A percentile compares a stretch with the other conserved stretches of the same genome.
Evolutionary conservation across 148 eudicot genomes (phyloP).

Genomic region (Chenopodium album): DNA sequence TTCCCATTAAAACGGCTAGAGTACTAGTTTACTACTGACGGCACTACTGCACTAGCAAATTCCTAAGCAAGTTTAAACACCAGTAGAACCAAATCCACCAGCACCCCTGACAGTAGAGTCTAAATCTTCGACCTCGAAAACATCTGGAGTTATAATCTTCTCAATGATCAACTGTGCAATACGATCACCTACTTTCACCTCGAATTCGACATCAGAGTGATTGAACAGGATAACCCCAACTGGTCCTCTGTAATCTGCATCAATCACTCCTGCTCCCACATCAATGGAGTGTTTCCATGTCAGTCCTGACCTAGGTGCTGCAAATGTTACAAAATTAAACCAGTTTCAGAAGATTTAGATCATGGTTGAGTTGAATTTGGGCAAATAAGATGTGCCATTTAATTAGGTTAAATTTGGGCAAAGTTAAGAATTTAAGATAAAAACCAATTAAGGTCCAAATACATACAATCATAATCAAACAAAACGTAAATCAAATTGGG

Average conservation of each 20-base stretch:
- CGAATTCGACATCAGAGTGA: slow-evolving; percentile 64
- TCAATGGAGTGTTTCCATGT: slow-evolving; percentile 93
- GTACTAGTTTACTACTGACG: too few relatives aligned
- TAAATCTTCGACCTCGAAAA: slow-evolving; percentile 71
- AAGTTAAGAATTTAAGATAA: too few relatives aligned
- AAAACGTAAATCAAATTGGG: too few relatives aligned
- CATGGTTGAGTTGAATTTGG: background rate
- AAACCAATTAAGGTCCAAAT: background rate
- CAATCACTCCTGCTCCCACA: slow-evolving; percentile 89
- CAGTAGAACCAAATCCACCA: slow-evolving; percentile 86
- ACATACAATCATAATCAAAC: background rate
- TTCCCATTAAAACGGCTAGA: too few relatives aligned
- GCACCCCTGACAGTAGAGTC: slow-evolving; percentile 72
- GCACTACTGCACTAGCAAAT: too few relatives aligned
- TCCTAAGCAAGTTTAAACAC: slow-evolving; percentile 26
- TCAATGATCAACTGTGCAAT: slow-evolving; percentile 83
- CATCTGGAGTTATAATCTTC: slow-evolving; percentile 75
- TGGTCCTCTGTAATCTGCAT: slow-evolving; percentile 80
- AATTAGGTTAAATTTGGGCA: too few relatives aligned
- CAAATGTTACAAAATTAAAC: slow-evolving; percentile 10
- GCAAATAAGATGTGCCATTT: too few relatives aligned
- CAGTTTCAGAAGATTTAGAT: background rate
- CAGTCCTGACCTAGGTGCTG: slow-evolving; percentile 90
- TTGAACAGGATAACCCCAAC: slow-evolving; percentile 82
- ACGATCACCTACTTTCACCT: slow-evolving; percentile 75